A percentile compares a stretch with the other conserved stretches of the same genome.
phyloP scores from a whole-genome alignment of 176 grass and related monocot genomes.

The Musa troglodytarum region DNA sequence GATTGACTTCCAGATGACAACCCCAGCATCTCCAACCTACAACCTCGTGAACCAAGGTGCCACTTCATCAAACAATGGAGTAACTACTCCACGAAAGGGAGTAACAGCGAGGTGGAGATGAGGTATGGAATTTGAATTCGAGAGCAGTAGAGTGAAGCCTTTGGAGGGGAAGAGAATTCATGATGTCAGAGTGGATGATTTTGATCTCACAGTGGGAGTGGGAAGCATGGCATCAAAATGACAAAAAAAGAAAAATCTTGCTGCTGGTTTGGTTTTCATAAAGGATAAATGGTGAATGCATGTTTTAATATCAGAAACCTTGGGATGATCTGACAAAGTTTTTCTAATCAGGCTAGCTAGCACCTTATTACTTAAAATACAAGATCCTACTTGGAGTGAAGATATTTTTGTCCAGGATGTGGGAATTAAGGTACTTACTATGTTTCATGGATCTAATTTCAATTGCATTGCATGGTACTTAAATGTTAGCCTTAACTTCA shows the following conservation, averaged over 20 bases:
- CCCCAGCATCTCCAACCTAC: constrained; percentile 68
- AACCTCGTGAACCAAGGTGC: constrained; percentile 51
- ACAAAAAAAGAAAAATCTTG: neutral
- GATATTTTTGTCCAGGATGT: too few relatives aligned
- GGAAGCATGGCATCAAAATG: neutral
- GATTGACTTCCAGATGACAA: constrained; percentile 83
- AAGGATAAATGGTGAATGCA: too few relatives aligned
- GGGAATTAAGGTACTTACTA: too few relatives aligned
- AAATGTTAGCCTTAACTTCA: too few relatives aligned
- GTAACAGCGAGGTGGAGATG: constrained; percentile 13
- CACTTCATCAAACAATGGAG: constrained; percentile 19
- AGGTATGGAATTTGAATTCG: constrained; percentile 27
- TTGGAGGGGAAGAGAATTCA: constrained; percentile 94
- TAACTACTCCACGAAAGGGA: constrained; percentile 23
- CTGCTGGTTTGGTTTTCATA: too few relatives aligned
- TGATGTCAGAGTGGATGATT: constrained; percentile 73
- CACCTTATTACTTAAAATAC: too few relatives aligned
- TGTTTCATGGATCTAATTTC: too few relatives aligned
- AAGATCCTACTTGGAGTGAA: too few relatives aligned
- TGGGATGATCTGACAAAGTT: neutral
- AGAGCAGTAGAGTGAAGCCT: constrained; percentile 36
- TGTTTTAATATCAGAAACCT: too few relatives aligned
- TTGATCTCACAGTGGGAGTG: constrained; percentile 45
- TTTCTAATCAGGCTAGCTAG: too few relatives aligned
- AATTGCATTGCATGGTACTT: too few relatives aligned